Evolutionary conservation across 257 asterid species (phyloP).

Genomic region (Perilla frutescens): DNA sequence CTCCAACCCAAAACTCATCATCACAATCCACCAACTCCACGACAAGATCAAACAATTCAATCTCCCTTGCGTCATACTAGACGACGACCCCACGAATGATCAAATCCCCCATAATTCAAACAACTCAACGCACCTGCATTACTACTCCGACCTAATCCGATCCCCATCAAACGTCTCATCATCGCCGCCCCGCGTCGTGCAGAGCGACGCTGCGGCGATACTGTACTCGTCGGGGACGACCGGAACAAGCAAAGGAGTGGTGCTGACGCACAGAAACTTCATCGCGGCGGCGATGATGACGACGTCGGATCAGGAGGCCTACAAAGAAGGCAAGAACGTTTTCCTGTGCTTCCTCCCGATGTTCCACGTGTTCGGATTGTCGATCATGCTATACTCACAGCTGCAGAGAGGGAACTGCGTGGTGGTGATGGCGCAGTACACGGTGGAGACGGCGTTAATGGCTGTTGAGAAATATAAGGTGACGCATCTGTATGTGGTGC

Average conservation of each 20-base stretch:
- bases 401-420: conserved; percentile 41
- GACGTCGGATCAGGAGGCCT: conserved; percentile 32
- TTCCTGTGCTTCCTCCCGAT: conserved; percentile 41
- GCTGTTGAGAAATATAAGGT: conserved; percentile 39
- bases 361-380: conserved; percentile 44
- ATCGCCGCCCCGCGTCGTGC: conserved; percentile 10
- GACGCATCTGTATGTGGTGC: conserved; percentile 36
- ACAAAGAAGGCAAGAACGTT: conserved; percentile 12
- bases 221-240: conserved; percentile 46
- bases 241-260: conserved; percentile 43
- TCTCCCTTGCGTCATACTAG: conserved; percentile 36
- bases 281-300: conserved; percentile 36
- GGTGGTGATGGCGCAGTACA: conserved; percentile 41
- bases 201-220: conserved; percentile 40
- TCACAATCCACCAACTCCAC: conserved; percentile 41
- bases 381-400: conserved; percentile 33
- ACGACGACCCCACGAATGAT: no score
- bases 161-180: neutral
- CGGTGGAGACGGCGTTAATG: conserved; percentile 37
- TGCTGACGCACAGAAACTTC: conserved; percentile 43
- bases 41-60: conserved; percentile 38
- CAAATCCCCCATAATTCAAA: no score
- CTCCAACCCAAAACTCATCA: conserved; percentile 39
- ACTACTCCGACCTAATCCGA: conserved; percentile 30
- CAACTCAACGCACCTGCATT: neutral